Percentiles rank a stretch among this genome's conserved stretches.
phyloP scores from a whole-genome alignment of 2,329 filamentous ascomycete species.

The Trichoderma brevicompactum region DNA sequence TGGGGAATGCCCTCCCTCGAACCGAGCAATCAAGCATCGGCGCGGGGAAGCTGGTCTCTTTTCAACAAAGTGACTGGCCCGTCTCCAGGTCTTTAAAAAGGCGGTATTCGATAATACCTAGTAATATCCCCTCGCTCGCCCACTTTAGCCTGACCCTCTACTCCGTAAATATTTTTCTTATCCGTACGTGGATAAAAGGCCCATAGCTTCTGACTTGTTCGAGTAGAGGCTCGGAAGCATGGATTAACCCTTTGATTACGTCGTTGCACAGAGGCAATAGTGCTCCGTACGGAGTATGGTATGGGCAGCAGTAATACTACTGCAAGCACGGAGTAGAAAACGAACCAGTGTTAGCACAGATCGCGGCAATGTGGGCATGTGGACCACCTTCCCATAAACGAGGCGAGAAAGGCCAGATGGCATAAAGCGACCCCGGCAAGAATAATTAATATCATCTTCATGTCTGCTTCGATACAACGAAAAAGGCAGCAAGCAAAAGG shows the following conservation, averaged over 20 bases:
- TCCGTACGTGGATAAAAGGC: constrained; percentile 8
- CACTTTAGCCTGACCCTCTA: constrained; percentile 19
- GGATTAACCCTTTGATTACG: background rate
- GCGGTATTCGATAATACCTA: constrained; percentile 25
- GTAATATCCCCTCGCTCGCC: constrained; percentile 10
- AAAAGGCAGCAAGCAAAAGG: constrained; percentile 24
- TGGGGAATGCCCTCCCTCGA: constrained; percentile 23
- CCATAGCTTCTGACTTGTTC: constrained; percentile 5
- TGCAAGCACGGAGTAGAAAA: background rate
- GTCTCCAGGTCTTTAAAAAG: constrained; percentile 25
- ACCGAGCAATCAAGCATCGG: constrained; percentile 21
- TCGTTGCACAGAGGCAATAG: background rate
- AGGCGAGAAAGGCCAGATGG: constrained; percentile 17
- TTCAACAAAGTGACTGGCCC: constrained; percentile 6
- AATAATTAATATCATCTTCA: background rate
- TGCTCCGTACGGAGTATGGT: too few relatives aligned
- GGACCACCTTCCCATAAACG: constrained; percentile 9
- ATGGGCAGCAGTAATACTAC: background rate
- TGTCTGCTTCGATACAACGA: constrained; percentile 1
- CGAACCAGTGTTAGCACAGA: constrained; percentile 13
- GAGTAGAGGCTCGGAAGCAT: background rate
- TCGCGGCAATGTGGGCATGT: constrained; percentile 16
- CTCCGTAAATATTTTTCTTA: background rate
- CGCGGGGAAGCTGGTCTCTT: constrained; percentile 29
- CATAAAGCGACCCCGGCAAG: constrained; percentile 2